Conservation (phyloP, 768 basidiomycete species). For the Calvatia gigantea region DNA sequence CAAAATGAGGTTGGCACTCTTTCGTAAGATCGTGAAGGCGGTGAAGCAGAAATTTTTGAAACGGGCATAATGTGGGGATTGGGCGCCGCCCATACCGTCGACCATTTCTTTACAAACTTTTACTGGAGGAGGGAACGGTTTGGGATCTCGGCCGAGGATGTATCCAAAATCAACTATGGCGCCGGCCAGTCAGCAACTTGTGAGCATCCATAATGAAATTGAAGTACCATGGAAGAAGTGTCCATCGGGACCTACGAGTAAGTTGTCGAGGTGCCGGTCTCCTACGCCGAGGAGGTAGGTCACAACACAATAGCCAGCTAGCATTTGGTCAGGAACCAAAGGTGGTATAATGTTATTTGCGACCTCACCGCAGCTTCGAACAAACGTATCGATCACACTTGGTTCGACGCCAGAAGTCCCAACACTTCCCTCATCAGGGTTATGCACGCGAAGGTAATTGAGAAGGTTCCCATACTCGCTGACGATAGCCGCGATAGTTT, state of each 20-base stretch:
- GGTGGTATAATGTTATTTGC: background rate
- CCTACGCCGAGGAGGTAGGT: constrained; percentile 96
- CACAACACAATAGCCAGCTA: constrained; percentile 97
- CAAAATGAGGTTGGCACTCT: constrained; percentile 95
- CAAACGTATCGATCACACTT: constrained; percentile 91
- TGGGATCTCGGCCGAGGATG: constrained; percentile 95
- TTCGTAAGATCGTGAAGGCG: constrained; percentile 94
- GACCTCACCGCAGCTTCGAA: constrained; percentile 87
- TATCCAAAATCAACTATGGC: constrained; percentile 92
- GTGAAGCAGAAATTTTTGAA: constrained; percentile 98
- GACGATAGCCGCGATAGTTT: constrained; percentile 92
- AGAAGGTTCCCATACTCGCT: constrained; percentile 87
- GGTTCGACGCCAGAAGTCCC: constrained; percentile 96
- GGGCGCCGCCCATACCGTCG: constrained; percentile 97
- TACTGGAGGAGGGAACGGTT: constrained; percentile 95
- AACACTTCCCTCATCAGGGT: constrained; percentile 93
- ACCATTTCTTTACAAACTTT: constrained; percentile 99
- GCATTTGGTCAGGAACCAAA: background rate
- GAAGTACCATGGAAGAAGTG: constrained; percentile 93
- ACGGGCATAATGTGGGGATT: constrained; percentile 91
- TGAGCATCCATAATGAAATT: background rate
- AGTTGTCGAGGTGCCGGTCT: constrained; percentile 94
- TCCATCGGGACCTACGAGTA: constrained; percentile 89
- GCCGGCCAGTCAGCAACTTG: background rate
- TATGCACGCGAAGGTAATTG: constrained; percentile 80